Base-by-base conservation (phyloP, 352 stramenopile genomes). In the Hyaloperonospora brassicae region DNA sequence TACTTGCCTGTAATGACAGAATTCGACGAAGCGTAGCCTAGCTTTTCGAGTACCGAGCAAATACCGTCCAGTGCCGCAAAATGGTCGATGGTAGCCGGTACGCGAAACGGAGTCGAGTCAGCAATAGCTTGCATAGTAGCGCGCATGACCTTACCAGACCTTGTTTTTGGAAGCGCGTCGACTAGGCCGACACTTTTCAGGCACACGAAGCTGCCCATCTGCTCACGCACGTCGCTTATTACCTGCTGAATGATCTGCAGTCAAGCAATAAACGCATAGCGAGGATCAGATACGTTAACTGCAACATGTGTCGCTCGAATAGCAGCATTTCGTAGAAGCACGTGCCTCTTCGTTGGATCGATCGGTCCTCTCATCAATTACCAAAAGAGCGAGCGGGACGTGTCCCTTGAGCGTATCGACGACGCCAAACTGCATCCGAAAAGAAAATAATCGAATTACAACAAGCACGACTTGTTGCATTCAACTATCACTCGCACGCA, bases 1-100 rank as follows among this genome's bases (percentile, higher is more conserved):
- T 59, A 69, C 57, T 69, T 62, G 47, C 52, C 47, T n/a, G 43
- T n/a, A 12, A 69, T 43, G 14, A 70, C 38, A 5, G 63, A 68
- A 1, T 72, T 61, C 45, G 55, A 68, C 55, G 75, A 66, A 50
- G 66, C 72, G 34, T 77, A 82, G 10, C 72, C 72, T n/a, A 82
- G 61, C 24, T 58, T 55, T 38, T 77, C 55, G 1, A 79, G 60
- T 10, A 63, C 64, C 3, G 24, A 22, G 8, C 59, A 54, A 42
- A 76, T 71, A 53, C 73, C 64, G 27, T 70, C 66, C 17, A 82
- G 58, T 8, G 77, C 66, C 4, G 57, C 50, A 23, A 63, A 61
- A 38, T 79, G 75, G 13, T 82, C 72, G 45, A 82, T 82, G n/a
- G 72, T 82, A 36, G 72, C 66, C 7, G 72, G 72, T 44, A 82